Evolutionary conservation across 139 green algal species (phyloP).

Genomic region (Coelastrella sp.): DNA sequence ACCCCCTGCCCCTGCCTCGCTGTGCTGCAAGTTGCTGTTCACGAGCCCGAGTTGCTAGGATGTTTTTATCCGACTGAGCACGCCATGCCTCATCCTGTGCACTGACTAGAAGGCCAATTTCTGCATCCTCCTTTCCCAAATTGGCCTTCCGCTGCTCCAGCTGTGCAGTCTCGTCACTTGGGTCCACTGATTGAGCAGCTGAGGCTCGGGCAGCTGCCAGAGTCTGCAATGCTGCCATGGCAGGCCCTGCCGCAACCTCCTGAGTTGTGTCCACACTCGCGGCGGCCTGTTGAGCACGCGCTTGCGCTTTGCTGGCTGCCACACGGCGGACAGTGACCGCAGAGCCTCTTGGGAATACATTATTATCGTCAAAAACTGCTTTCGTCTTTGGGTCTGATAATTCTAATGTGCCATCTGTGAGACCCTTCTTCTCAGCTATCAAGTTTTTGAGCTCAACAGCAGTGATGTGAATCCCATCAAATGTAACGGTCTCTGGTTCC

Average conservation of each 20-base stretch:
- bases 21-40: conserved; percentile 35
- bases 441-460: conserved; percentile 83
- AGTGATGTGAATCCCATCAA: conserved; percentile 82
- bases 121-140: conserved; percentile 2
- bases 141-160: conserved; percentile 32
- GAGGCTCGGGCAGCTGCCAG: not conserved
- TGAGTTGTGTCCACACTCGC: conserved; percentile 20
- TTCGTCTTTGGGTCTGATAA: conserved; percentile 71
- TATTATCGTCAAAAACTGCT: conserved; percentile 73
- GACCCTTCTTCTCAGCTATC: conserved; percentile 81
- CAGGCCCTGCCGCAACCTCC: conserved; percentile 13
- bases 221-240: conserved; percentile 20
- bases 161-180: conserved; percentile 48
- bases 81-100: conserved; percentile 50
- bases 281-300: not conserved
- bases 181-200: not conserved
- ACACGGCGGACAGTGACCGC: conserved; percentile 78
- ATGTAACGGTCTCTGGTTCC: conserved; percentile 68
- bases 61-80: conserved; percentile 20
- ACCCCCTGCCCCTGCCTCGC: conserved; percentile 47
- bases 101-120: conserved; percentile 28
- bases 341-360: conserved; percentile 73
- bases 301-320: conserved; percentile 40
- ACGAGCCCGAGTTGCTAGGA: conserved; percentile 27
- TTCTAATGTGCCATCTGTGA: conserved; percentile 71